Percentiles rank a stretch among this genome's conserved stretches.
phyloP scores from a whole-genome alignment of 2,329 filamentous ascomycete genomes.

The Pseudogymnoascus sp. region DNA sequence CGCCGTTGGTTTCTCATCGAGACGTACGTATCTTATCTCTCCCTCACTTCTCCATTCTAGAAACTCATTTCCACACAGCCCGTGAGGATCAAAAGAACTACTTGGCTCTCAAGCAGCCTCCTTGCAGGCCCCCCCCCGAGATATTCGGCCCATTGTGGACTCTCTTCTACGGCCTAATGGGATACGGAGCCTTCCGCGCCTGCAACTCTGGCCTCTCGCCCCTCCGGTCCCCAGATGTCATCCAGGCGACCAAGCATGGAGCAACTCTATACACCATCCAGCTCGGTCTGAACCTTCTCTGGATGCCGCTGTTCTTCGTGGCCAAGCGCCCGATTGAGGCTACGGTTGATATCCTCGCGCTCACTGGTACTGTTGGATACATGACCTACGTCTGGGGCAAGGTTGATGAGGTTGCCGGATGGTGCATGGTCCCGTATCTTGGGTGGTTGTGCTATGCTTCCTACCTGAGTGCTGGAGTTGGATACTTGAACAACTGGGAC shows the following conservation, averaged over 20 bases:
- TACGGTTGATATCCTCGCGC: constrained; percentile 62
- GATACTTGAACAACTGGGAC: constrained; percentile 62
- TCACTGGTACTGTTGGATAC: constrained; percentile 65
- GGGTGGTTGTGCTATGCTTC: constrained; percentile 82
- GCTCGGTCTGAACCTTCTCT: constrained; percentile 74
- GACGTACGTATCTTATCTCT: constrained; percentile 41
- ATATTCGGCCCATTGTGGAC: constrained; percentile 61
- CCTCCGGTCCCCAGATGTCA: constrained; percentile 42
- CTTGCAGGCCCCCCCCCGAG: constrained; percentile 50
- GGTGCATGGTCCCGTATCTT: constrained; percentile 71
- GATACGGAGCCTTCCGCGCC: constrained; percentile 77
- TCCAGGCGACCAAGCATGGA: constrained; percentile 53
- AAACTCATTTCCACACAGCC: constrained; percentile 30
- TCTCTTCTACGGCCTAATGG: constrained; percentile 67
- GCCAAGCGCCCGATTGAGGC: constrained; percentile 64
- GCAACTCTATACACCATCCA: constrained; percentile 80
- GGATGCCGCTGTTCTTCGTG: constrained; percentile 93
- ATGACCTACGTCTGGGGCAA: constrained; percentile 68
- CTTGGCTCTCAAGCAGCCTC: constrained; percentile 57
- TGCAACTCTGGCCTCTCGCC: constrained; percentile 55
- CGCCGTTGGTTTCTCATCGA: constrained; percentile 60
- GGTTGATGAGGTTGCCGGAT: constrained; percentile 65
- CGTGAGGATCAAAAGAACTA: constrained; percentile 55
- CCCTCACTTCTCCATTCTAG: background rate
- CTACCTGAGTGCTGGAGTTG: constrained; percentile 66